phyloP scores from a whole-genome alignment of 2,329 filamentous ascomycete genomes.

The Cercospora beticola region DNA sequence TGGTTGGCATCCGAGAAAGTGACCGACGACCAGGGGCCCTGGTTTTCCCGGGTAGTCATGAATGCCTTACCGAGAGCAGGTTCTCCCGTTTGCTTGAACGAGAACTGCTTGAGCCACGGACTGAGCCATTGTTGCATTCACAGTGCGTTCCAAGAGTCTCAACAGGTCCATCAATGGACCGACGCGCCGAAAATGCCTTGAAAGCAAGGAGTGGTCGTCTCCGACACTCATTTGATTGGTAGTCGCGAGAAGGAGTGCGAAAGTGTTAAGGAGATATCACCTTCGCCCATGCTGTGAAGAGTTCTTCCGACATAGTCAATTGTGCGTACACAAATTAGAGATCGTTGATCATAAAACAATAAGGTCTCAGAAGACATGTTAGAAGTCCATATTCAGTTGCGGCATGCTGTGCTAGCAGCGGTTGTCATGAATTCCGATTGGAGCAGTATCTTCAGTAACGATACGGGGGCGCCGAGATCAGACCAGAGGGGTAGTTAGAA shows the following conservation, averaged over 20 bases:
- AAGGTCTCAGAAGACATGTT: neutral
- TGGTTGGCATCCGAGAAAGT: neutral
- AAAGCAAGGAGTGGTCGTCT: neutral
- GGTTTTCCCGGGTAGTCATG: neutral
- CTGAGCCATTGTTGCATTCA: neutral
- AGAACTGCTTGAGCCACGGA: neutral
- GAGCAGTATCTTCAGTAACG: neutral
- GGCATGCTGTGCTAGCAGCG: neutral
- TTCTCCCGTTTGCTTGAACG: neutral
- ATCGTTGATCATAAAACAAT: neutral
- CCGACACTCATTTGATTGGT: neutral
- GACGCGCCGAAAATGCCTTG: neutral
- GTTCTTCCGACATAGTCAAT: neutral
- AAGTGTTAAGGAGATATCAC: neutral
- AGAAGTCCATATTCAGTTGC: neutral
- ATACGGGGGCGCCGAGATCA: neutral
- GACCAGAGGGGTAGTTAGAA: neutral
- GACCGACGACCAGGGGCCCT: neutral
- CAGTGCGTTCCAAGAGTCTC: neutral
- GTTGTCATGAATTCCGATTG: neutral
- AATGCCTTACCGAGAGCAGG: neutral
- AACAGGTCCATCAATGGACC: neutral
- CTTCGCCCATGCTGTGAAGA: neutral
- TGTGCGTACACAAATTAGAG: neutral
- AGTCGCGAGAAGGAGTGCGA: neutral